Percentiles rank a stretch among this genome's conserved stretches.
Conservation (phyloP, 1,284 basidiomycete genomes). For the Ganoderma multipileum region DNA sequence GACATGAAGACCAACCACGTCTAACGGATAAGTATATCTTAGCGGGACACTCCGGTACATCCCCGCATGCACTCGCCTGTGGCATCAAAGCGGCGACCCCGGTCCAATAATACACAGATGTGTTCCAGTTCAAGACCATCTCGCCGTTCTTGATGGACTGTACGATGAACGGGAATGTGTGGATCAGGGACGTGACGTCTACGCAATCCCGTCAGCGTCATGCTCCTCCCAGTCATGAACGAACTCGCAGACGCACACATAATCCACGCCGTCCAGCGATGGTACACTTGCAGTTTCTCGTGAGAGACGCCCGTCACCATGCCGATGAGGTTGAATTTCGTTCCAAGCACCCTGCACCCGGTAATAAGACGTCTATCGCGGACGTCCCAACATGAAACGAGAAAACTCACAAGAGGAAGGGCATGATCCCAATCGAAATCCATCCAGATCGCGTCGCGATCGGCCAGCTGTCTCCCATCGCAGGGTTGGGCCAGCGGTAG, state of each 20-base stretch:
- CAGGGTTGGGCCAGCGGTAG: constrained; percentile 44
- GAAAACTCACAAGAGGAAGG: constrained; percentile 43
- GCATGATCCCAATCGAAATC: constrained; percentile 44
- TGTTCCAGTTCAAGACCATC: constrained; percentile 34
- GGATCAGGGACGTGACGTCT: constrained; percentile 46
- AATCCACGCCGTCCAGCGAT: constrained; percentile 47
- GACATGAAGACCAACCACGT: constrained; percentile 38
- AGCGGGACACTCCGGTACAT: no score
- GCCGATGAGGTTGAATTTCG: constrained; percentile 49
- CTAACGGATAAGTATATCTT: background rate
- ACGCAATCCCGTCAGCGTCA: background rate
- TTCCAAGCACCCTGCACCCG: constrained; percentile 41
- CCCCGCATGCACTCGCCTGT: constrained; percentile 31
- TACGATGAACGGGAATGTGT: constrained; percentile 45
- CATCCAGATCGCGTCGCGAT: constrained; percentile 46
- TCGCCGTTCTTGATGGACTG: constrained; percentile 32
- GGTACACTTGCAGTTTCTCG: constrained; percentile 53
- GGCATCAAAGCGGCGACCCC: constrained; percentile 48
- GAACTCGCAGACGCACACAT: constrained; percentile 40
- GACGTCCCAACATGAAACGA: background rate
- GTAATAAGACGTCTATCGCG: background rate
- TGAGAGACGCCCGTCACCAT: constrained; percentile 50
- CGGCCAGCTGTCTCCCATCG: constrained; percentile 46
- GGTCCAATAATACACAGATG: constrained; percentile 42
- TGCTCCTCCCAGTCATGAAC: constrained; percentile 16